phyloP scores from a whole-genome alignment of 805 yeast genomes.

The Teunomyces barrocoloradensis region DNA sequence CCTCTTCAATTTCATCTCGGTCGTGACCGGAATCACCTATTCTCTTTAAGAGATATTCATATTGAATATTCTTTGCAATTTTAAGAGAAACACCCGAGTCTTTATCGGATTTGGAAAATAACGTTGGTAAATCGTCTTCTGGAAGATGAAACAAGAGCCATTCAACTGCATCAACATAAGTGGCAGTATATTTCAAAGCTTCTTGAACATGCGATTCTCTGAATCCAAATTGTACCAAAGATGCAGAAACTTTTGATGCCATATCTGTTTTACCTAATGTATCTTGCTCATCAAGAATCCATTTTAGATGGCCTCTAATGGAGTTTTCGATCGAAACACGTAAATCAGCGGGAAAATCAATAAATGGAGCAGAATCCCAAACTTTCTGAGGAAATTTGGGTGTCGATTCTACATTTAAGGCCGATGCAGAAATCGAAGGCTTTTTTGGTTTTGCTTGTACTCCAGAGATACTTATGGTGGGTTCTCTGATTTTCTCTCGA shows the following conservation, averaged over 20 bases:
- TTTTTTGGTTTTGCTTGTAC: constrained; percentile 14
- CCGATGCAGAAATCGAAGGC: not conserved
- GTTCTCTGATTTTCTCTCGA: constrained; percentile 49
- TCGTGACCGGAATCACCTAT: constrained; percentile 70
- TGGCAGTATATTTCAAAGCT: constrained; percentile 56
- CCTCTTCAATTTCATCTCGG: constrained; percentile 55
- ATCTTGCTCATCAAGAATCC: constrained; percentile 40
- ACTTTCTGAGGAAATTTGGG: constrained; percentile 48
- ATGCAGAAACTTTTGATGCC: constrained; percentile 6
- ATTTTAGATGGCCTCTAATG: constrained; percentile 54
- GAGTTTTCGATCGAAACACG: constrained; percentile 62
- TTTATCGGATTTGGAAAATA: constrained; percentile 54
- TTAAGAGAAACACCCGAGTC: constrained; percentile 60
- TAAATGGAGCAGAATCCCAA: constrained; percentile 68
- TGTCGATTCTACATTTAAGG: constrained; percentile 3
- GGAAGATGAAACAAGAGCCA: constrained; percentile 89
- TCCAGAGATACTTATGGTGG: constrained; percentile 35
- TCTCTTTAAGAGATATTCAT: constrained; percentile 58
- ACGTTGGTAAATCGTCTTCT: constrained; percentile 83
- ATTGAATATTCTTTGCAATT: constrained; percentile 49
- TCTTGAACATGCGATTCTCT: constrained; percentile 67
- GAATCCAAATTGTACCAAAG: constrained; percentile 54
- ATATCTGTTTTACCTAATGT: constrained; percentile 5
- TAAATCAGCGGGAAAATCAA: constrained; percentile 64
- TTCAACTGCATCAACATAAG: constrained; percentile 55